Conservation (phyloP, 306 rosid species). For the Rubus parviflorus region DNA sequence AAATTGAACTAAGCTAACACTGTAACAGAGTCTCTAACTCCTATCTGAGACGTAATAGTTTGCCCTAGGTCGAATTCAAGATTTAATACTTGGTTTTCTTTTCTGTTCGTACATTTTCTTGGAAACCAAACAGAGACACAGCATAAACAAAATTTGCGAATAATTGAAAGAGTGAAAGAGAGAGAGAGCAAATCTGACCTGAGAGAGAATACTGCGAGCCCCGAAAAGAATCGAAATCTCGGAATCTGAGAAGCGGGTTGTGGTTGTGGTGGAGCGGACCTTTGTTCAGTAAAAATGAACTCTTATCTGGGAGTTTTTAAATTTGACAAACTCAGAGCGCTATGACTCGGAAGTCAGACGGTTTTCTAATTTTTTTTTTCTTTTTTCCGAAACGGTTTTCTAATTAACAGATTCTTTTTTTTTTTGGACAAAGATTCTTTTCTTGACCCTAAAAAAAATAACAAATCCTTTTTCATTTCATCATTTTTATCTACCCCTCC, state of each 20-base stretch:
- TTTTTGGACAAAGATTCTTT: too few species aligned
- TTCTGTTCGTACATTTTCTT: constrained; percentile 21
- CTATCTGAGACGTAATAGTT: not conserved
- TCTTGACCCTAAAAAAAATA: too few species aligned
- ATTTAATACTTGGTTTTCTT: not conserved
- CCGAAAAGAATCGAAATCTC: constrained; percentile 19
- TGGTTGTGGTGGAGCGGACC: constrained; percentile 5
- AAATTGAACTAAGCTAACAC: constrained; percentile 22
- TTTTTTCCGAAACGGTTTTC: not conserved
- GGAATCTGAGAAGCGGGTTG: constrained; percentile 33
- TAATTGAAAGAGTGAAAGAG: not conserved
- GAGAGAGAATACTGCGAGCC: constrained; percentile 7
- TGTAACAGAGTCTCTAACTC: not conserved
- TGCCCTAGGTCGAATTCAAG: not conserved
- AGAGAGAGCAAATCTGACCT: constrained; percentile 34
- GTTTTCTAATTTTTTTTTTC: not conserved
- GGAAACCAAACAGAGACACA: constrained; percentile 24
- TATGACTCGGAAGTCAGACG: constrained; percentile 3
- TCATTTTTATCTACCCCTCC: too few species aligned
- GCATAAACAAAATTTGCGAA: not conserved
- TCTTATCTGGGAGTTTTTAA: constrained; percentile 14
- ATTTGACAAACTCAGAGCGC: not conserved
- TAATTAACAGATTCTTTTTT: not conserved
- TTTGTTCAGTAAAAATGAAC: not conserved
- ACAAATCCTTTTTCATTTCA: too few species aligned